Evolutionary conservation across 352 stramenopile species (phyloP).

Genomic region (Phytophthora litchii): DNA sequence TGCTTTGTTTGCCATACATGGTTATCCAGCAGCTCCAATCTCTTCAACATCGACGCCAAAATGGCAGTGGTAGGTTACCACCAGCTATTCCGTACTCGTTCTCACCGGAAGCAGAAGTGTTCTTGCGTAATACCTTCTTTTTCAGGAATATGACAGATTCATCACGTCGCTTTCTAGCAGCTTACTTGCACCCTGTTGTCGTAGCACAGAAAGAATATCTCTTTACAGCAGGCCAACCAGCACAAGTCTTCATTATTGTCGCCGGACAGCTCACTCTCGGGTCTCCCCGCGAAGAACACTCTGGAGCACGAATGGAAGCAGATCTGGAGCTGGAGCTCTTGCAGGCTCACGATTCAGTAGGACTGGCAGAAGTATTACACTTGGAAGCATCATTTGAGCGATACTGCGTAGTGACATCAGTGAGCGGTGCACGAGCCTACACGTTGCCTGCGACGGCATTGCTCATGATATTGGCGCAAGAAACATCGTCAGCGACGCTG

Average conservation of each 20-base stretch:
- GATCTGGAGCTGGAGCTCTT: constrained; percentile 68
- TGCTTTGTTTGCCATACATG: constrained; percentile 44
- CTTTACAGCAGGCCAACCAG: constrained; percentile 56
- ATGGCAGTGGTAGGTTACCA: constrained; percentile 1
- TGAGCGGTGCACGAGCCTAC: constrained; percentile 39
- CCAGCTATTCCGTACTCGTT: constrained; percentile 24
- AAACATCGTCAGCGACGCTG: constrained; percentile 36
- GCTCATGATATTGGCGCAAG: constrained; percentile 39
- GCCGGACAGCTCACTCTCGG: constrained; percentile 50
- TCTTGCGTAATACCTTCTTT: constrained; percentile 53
- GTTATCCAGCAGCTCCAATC: constrained; percentile 37
- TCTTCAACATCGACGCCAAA: constrained; percentile 13
- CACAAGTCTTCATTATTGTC: constrained; percentile 50
- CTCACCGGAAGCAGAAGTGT: constrained; percentile 22
- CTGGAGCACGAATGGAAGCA: constrained; percentile 28
- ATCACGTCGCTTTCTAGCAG: constrained; percentile 51
- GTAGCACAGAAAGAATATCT: constrained; percentile 55
- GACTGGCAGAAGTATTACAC: constrained; percentile 45
- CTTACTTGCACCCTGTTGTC: constrained; percentile 39
- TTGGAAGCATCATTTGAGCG: constrained; percentile 47
- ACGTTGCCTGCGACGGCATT: constrained; percentile 41
- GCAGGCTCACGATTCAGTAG: constrained; percentile 48
- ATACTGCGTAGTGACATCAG: constrained; percentile 52
- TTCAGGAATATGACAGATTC: constrained; percentile 44
- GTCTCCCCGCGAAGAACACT: constrained; percentile 14